These are phyloP conservation scores for Aspergillus sclerotialis DNA, from an alignment of 2,329 filamentous ascomycete species.

Conservation along the genomic window DNA sequence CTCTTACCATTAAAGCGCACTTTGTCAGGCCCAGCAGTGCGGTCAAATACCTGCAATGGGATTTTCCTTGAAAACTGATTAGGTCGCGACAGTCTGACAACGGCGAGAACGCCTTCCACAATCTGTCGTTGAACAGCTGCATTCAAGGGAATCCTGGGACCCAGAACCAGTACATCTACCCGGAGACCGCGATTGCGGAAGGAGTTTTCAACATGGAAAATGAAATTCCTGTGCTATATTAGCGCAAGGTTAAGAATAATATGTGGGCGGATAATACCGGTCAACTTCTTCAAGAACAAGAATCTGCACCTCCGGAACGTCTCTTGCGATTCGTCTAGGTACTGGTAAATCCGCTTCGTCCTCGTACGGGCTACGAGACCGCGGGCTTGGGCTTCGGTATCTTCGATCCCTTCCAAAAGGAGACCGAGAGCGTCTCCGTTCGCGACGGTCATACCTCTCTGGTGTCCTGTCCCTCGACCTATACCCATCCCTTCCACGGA, in stretches of 20 bases:
- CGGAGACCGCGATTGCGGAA: slow-evolving; percentile 67
- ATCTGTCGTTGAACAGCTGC: slow-evolving; percentile 80
- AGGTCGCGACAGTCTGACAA: slow-evolving; percentile 66
- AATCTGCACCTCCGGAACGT: slow-evolving; percentile 86
- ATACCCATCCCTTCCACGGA: slow-evolving; percentile 60
- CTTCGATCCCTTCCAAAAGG: slow-evolving; percentile 58
- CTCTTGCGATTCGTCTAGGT: slow-evolving; percentile 62
- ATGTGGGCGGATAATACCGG: too few species aligned
- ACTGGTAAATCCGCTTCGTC: slow-evolving; percentile 61
- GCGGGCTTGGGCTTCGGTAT: slow-evolving; percentile 63
- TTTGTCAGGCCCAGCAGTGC: slow-evolving; percentile 64
- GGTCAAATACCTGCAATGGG: slow-evolving; percentile 77
- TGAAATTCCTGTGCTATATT: slow-evolving; percentile 66
- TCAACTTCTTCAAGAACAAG: slow-evolving; percentile 72
- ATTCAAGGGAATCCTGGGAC: slow-evolving; percentile 66
- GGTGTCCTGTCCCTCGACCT: slow-evolving; percentile 36
- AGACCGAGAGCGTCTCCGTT: slow-evolving; percentile 63
- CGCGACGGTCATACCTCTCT: slow-evolving; percentile 47
- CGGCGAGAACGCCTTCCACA: slow-evolving; percentile 78
- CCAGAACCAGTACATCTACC: slow-evolving; percentile 72
- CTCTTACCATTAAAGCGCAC: slow-evolving; percentile 67
- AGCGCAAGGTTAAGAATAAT: too few species aligned
- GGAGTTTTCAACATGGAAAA: slow-evolving; percentile 70
- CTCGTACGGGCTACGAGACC: slow-evolving; percentile 47
- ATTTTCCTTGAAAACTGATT: slow-evolving; percentile 68